Percentiles rank a stretch among this genome's conserved stretches.
Conservation (phyloP, 805 yeast genomes). For the Metschnikowia kofuensis region DNA sequence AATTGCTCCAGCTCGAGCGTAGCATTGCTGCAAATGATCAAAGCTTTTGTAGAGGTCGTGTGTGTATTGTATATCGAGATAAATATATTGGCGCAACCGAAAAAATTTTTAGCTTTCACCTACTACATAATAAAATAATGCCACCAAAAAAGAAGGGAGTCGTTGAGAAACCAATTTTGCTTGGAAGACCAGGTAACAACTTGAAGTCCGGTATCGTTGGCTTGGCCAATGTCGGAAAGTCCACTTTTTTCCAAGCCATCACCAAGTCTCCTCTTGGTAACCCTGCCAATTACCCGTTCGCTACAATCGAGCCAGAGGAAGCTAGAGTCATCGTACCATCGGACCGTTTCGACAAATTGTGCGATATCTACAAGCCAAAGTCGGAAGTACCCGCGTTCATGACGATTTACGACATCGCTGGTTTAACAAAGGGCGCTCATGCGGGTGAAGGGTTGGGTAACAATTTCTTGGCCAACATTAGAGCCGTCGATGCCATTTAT, state of each 20-base stretch:
- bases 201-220: slow-evolving; percentile 45
- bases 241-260: slow-evolving; percentile 24
- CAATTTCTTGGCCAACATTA: slow-evolving; percentile 63
- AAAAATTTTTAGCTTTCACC: slow-evolving; percentile 12
- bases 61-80: slow-evolving; percentile 1
- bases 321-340: slow-evolving; percentile 28
- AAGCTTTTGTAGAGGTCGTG: slow-evolving; percentile 4
- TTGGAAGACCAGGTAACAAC: slow-evolving; percentile 44
- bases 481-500: slow-evolving; percentile 69
- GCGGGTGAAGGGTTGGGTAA: slow-evolving; percentile 75
- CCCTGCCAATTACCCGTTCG: slow-evolving; percentile 59
- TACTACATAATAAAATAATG: slow-evolving; percentile 36
- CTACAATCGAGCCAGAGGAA: slow-evolving; percentile 73
- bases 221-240: slow-evolving; percentile 23
- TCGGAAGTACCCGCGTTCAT: slow-evolving; percentile 29
- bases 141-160: slow-evolving; percentile 71
- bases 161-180: slow-evolving; percentile 66
- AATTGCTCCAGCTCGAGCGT: not conserved
- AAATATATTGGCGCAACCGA: slow-evolving; percentile 13
- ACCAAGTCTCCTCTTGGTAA: slow-evolving; percentile 22
- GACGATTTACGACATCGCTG: slow-evolving; percentile 31
- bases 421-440: slow-evolving; percentile 55
- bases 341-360: slow-evolving; percentile 24
- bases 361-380: slow-evolving; percentile 45
- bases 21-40: not conserved